Conservation (phyloP, 2,329 filamentous ascomycete genomes). For the Cercospora sp. region DNA sequence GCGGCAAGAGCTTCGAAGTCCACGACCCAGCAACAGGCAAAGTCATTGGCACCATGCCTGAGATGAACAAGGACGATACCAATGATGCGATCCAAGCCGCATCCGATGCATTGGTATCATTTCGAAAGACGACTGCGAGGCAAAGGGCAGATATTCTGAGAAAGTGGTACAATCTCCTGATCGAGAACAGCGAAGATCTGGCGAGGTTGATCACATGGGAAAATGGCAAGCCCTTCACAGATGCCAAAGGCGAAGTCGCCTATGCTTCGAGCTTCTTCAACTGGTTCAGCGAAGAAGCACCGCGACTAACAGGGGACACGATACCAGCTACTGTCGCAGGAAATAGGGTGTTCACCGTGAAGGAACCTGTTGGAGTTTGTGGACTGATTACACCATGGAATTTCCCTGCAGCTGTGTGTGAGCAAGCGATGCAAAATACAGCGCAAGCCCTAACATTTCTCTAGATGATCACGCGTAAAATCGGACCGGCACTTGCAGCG, state of each 20-base stretch:
- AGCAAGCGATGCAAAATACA: no score
- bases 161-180: constrained; percentile 78
- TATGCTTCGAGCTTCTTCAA: constrained; percentile 76
- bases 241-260: constrained; percentile 69
- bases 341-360: constrained; percentile 75
- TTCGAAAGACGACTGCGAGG: constrained; percentile 70
- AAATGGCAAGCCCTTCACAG: constrained; percentile 80
- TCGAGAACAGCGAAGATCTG: constrained; percentile 76
- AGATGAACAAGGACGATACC: constrained; percentile 77
- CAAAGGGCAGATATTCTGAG: constrained; percentile 72
- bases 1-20: constrained; percentile 89
- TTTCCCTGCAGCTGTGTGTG: constrained; percentile 28
- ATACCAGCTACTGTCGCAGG: constrained; percentile 69
- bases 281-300: constrained; percentile 81
- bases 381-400: constrained; percentile 72
- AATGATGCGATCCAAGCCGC: constrained; percentile 83
- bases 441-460: background rate
- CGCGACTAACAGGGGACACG: constrained; percentile 70
- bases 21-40: constrained; percentile 81
- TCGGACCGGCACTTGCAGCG: constrained; percentile 41
- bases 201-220: constrained; percentile 84
- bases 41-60: constrained; percentile 78
- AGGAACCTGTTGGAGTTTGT: constrained; percentile 81
- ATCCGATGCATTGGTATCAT: constrained; percentile 68
- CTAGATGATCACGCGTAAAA: constrained; percentile 27